Conservation (phyloP, 2,329 filamentous ascomycete species). For the Verticillium isaacii region DNA sequence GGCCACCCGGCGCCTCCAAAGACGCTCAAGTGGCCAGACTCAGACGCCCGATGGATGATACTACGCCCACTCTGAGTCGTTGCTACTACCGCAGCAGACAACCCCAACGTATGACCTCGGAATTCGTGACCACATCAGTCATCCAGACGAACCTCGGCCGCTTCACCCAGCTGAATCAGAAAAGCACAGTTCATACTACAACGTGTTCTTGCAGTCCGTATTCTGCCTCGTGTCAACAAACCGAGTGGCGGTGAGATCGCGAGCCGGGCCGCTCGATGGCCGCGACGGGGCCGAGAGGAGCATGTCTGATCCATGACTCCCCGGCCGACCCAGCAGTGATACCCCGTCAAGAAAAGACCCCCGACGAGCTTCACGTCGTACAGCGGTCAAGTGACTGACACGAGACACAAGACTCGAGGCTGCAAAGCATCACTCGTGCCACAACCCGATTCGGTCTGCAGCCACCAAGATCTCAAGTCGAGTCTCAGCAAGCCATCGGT, state of each 20-base stretch:
- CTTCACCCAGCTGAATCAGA: no score
- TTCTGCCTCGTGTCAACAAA: background rate
- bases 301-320: background rate
- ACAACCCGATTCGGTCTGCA: background rate
- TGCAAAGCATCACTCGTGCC: background rate
- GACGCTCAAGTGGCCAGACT: no score
- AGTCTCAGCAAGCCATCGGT: background rate
- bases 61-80: no score
- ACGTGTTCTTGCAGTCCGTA: no score
- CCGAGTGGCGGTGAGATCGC: background rate
- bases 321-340: background rate
- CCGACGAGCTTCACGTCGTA: background rate
- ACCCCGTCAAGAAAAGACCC: background rate
- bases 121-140: no score
- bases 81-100: no score
- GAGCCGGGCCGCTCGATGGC: background rate
- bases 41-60: no score
- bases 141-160: no score
- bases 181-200: no score
- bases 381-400: background rate
- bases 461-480: background rate
- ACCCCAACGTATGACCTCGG: no score
- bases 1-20: no score
- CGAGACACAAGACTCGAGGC: background rate
- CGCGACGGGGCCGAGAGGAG: background rate